phyloP scores from a whole-genome alignment of 768 basidiomycete species.

The Mrakia blollopis region DNA sequence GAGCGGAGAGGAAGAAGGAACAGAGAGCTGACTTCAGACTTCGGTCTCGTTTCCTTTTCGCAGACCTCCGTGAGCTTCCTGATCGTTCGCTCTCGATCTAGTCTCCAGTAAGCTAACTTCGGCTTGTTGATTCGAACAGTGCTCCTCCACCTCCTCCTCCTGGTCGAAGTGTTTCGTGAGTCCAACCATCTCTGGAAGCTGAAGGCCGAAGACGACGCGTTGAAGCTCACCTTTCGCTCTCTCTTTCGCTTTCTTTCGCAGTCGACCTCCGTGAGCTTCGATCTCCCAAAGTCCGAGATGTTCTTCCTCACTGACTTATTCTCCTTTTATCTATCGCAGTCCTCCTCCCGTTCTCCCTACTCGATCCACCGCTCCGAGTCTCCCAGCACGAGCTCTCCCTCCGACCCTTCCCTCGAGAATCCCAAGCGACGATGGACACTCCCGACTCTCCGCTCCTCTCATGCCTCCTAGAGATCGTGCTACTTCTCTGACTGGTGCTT shows the following conservation, averaged over 20 bases:
- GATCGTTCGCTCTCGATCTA: background rate
- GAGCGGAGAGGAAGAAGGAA: background rate
- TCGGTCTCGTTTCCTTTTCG: background rate
- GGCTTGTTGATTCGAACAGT: background rate
- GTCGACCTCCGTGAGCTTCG: conserved; percentile 16
- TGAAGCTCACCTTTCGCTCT: background rate
- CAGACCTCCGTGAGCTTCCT: conserved; percentile 14
- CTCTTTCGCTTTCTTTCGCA: background rate
- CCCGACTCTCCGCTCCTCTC: background rate
- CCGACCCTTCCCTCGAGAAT: conserved; percentile 1
- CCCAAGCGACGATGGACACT: background rate
- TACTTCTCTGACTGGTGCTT: background rate
- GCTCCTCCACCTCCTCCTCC: conserved; percentile 18
- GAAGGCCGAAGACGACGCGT: background rate
- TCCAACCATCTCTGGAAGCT: background rate
- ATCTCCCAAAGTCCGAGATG: no score
- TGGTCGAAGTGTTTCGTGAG: conserved; percentile 9
- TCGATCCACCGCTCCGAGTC: conserved; percentile 9
- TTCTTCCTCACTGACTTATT: background rate
- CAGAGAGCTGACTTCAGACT: background rate
- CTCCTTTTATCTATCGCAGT: background rate
- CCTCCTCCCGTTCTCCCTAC: conserved; percentile 10
- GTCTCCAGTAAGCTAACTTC: background rate
- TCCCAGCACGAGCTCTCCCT: conserved; percentile 11
- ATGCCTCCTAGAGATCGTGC: conserved; percentile 1